Conservation (phyloP, 495 filamentous ascomycete genomes). For the Choiromyces venosus region DNA sequence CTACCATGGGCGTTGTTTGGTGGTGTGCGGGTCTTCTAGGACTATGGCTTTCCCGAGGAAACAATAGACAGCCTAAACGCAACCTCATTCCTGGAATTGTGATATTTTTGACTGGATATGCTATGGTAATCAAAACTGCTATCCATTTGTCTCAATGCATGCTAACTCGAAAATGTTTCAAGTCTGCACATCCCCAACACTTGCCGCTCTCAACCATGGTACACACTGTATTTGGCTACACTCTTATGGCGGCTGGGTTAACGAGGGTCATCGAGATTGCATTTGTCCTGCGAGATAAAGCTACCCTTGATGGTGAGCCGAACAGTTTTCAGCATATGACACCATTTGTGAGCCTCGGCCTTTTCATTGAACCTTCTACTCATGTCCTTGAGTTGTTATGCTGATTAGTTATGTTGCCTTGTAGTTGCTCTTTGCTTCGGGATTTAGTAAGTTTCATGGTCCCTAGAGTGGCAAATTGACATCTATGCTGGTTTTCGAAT, state of each 20-base stretch:
- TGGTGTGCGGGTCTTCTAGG: conserved; percentile 89
- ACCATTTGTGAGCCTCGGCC: conserved; percentile 64
- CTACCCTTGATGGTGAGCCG: conserved; percentile 56
- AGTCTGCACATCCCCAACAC: conserved; percentile 70
- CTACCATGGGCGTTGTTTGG: conserved; percentile 95
- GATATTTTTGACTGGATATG: conserved; percentile 88
- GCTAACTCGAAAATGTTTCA: neutral
- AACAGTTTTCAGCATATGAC: conserved; percentile 92
- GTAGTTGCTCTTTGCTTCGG: conserved; percentile 84
- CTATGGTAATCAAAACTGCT: conserved; percentile 55
- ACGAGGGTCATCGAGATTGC: conserved; percentile 85
- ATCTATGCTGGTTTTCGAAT: neutral
- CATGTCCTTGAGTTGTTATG: neutral
- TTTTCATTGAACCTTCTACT: conserved; percentile 10
- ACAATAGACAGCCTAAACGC: conserved; percentile 77
- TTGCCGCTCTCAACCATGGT: conserved; percentile 80
- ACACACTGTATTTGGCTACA: conserved; percentile 90
- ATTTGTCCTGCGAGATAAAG: conserved; percentile 72
- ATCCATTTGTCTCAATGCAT: neutral
- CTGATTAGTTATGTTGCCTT: conserved; percentile 7
- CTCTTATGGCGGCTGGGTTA: conserved; percentile 81
- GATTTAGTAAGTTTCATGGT: conserved; percentile 52
- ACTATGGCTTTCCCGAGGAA: conserved; percentile 79
- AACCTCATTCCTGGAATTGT: conserved; percentile 91
- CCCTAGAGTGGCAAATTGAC: neutral